Evolutionary conservation across 1,284 basidiomycete genomes (phyloP).

Genomic region (Flammula alnicola): DNA sequence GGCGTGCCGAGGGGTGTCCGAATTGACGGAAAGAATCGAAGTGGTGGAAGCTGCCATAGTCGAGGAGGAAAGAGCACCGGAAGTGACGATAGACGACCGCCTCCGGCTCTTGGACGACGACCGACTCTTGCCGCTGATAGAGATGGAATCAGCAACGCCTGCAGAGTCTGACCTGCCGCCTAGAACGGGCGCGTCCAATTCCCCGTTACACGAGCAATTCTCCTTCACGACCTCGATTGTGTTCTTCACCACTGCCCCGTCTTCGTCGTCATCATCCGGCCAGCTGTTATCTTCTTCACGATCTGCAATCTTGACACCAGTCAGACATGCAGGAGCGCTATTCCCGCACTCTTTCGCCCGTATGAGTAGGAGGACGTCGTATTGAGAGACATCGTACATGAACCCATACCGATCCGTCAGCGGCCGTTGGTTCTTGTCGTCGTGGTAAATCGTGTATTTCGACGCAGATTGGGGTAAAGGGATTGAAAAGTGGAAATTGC

Average conservation of each 20-base stretch:
- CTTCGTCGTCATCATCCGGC: constrained; percentile 57
- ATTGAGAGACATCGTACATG: constrained; percentile 85
- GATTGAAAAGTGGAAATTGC: constrained; percentile 70
- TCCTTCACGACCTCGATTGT: constrained; percentile 65
- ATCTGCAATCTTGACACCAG: constrained; percentile 87
- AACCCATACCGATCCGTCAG: constrained; percentile 96
- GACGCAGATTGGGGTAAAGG: constrained; percentile 61
- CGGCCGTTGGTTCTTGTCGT: constrained; percentile 62
- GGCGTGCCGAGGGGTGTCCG: constrained; percentile 68
- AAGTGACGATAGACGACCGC: constrained; percentile 45
- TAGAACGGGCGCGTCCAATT: constrained; percentile 26
- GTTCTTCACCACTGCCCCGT: constrained; percentile 26
- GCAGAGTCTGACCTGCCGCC: constrained; percentile 12
- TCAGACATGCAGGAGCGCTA: constrained; percentile 82
- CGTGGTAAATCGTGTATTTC: constrained; percentile 55
- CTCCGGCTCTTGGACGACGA: constrained; percentile 54
- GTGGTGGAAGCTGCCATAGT: constrained; percentile 38
- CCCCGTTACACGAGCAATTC: constrained; percentile 60
- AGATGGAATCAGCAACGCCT: constrained; percentile 19
- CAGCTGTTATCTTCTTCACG: constrained; percentile 76
- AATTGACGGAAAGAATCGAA: constrained; percentile 59
- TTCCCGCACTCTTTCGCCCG: constrained; percentile 76
- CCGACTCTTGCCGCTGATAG: constrained; percentile 47
- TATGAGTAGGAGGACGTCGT: constrained; percentile 79
- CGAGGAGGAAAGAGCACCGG: constrained; percentile 30